Base-by-base conservation (phyloP, 1,284 basidiomycete genomes). In the Ceratobasidium sp. region DNA sequence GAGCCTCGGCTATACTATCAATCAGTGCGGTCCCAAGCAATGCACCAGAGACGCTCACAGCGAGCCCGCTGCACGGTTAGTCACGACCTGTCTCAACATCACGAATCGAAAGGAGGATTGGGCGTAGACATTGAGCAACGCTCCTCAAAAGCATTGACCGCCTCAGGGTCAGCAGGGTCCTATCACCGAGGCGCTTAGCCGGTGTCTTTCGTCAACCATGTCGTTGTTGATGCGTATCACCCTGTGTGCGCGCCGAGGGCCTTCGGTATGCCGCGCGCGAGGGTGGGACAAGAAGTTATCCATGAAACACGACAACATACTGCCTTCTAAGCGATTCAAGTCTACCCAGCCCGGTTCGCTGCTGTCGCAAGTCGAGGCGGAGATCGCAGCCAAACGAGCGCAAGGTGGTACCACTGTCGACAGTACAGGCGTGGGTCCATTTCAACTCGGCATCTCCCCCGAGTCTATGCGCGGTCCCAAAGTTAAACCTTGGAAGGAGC, bases 401-500 rank as follows among this genome's bases (percentile, higher is more conserved):
- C 49, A 65, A n/a, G 45, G 49, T 38, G 49, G 31, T 27, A n/a
- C 32, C 22, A 34, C 52, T 10, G 35, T 31, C 38, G 35, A 42
- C n/a, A 72, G 68, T 69, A 69, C 82, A 13, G 45, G 49, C 27
- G 88, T 91, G 20, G 93, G 93, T 0, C 93, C 93, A 31, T 94
- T 96, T 75, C 88, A 88, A 71, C 83, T 95, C 1, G 92, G 92
- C 3, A 82, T 92, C 13, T 85, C 85, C 55, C 82, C 83, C 8
- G 82, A 83, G 6, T 78, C 82, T 70, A 82, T 80, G 73, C 85
- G 78, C 68, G 86, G 83, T 64, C 83, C 43, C 77, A 85, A 84
- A 64, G 79, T 84, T 22, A 87, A 87, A 76, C 88, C 87, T 73
- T 97, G 94, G 94, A 87, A 87, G 29, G 89, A 97, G 74, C 80